Base-by-base conservation (phyloP, 139 green algal genomes). In the Coelastrella sp. region DNA sequence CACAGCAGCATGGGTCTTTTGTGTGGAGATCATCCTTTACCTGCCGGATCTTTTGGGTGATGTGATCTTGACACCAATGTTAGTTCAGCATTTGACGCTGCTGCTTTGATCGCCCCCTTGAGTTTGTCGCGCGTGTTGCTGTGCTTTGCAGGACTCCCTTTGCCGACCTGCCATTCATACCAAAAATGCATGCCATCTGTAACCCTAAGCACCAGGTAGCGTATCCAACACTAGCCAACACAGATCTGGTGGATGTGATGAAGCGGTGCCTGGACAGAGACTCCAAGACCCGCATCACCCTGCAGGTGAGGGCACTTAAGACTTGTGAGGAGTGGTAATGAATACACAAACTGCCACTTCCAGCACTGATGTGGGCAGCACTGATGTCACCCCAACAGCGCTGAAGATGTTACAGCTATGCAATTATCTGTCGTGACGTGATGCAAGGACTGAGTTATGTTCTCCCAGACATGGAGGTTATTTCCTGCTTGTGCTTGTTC, bases 151-250 rank as follows among this genome's bases (percentile, higher is more conserved):
- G 88, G 57, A 96, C 93, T 3, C 94, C 94, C 17, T 97, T 97
- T 87, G 87, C 92, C 17, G 91, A 95, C 66, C 86, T 98, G 83
- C 89, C 92, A 63, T 98, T 98, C 91, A 95, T 98, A 71, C 94
- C 96, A 68, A 99, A 99, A 93, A 95, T 98, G 89, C 94, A 98
- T 80, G 96, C 95, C 64, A 98, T 98, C 92, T 97, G 92, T 40
- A 91, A 97, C 89, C 51, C 88, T 0, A 72, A 85, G 34, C 90
- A 96, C 90, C 48, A 67, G 57, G 66, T 88, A 34, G 21, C 35
- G 11, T 86, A 84, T 60, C 87, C 87, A 9, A 53, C 50, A 48
- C 85, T 79, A 21, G 63, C 71, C 25, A 87, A 88, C 80, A 78
- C 80, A 0, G 85, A 91, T 57, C 77, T 85, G 0, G 72, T 94